A percentile compares a stretch with the other conserved stretches of the same genome.
phyloP scores from a whole-genome alignment of 139 green algal genomes.

The Axilococcus clingmanii region DNA sequence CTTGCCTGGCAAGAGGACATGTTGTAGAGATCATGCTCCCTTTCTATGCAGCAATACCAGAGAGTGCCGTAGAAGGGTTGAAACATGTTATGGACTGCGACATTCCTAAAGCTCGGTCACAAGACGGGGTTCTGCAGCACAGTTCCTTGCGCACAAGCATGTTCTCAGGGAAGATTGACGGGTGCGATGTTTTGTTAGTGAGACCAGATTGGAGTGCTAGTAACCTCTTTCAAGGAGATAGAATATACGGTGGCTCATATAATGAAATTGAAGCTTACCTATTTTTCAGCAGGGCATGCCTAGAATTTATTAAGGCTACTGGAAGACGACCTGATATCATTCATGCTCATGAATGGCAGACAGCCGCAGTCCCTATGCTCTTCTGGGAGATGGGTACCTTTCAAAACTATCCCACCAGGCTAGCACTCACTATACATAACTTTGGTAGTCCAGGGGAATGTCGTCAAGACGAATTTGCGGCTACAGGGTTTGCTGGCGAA shows the following conservation, averaged over 20 bases:
- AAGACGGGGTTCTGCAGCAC: conserved; percentile 55
- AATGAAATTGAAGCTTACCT: conserved; percentile 94
- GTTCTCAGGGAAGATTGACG: conserved; percentile 35
- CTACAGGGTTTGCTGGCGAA: conserved; percentile 59
- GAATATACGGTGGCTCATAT: conserved; percentile 89
- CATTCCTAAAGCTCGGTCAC: conserved; percentile 55
- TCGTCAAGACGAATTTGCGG: conserved; percentile 76
- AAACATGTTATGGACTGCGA: conserved; percentile 66
- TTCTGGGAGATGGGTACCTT: conserved; percentile 70
- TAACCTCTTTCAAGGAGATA: conserved; percentile 66
- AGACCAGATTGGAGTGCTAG: conserved; percentile 45
- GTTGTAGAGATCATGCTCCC: conserved; percentile 66
- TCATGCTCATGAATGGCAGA: conserved; percentile 93
- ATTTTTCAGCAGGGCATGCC: conserved; percentile 80
- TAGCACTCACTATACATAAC: conserved; percentile 92
- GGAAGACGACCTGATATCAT: conserved; percentile 49
- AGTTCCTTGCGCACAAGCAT: conserved; percentile 40
- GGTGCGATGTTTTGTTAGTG: conserved; percentile 52
- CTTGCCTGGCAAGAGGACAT: conserved; percentile 59
- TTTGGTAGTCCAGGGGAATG: conserved; percentile 85
- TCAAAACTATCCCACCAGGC: conserved; percentile 22
- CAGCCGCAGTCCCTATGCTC: conserved; percentile 55
- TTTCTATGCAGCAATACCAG: conserved; percentile 81
- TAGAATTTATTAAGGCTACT: conserved; percentile 66
- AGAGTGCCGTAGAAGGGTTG: conserved; percentile 48